phyloP scores from a whole-genome alignment of 495 filamentous ascomycete genomes.

The Cryomyces minteri region DNA sequence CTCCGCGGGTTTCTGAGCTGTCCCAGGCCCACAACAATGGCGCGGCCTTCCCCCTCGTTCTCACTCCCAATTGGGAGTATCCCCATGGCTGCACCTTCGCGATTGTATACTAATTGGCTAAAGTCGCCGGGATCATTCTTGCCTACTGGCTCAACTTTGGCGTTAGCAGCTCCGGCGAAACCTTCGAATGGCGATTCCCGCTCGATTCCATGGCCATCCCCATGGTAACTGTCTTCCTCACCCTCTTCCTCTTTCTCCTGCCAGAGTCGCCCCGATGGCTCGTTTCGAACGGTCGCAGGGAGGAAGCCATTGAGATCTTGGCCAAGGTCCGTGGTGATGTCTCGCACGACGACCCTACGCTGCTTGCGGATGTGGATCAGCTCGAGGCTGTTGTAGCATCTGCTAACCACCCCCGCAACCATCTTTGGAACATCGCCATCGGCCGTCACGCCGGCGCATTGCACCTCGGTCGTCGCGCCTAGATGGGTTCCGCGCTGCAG shows the following conservation, averaged over 20 bases:
- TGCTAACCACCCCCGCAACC: constrained; percentile 13
- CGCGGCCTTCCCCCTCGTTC: background rate
- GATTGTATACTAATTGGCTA: background rate
- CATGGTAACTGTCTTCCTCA: constrained; percentile 19
- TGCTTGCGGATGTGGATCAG: constrained; percentile 11
- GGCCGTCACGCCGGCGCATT: constrained; percentile 8
- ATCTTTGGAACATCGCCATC: constrained; percentile 13
- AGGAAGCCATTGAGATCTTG: constrained; percentile 21
- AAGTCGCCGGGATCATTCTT: constrained; percentile 16
- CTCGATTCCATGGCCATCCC: constrained; percentile 25
- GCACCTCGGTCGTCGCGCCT: constrained; percentile 20
- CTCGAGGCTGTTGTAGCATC: constrained; percentile 11
- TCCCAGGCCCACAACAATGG: background rate
- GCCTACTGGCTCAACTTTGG: constrained; percentile 31
- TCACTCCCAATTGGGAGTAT: background rate
- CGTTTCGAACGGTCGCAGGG: constrained; percentile 18
- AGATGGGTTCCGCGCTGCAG: constrained; percentile 20
- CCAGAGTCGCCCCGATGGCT: constrained; percentile 26
- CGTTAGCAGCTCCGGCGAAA: constrained; percentile 20
- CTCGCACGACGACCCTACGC: background rate
- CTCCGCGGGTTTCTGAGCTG: background rate
- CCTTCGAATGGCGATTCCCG: constrained; percentile 27
- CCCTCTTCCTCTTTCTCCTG: constrained; percentile 3
- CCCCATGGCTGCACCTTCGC: background rate
- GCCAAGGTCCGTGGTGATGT: constrained; percentile 3